phyloP scores from a whole-genome alignment of 371 early-diverging fungal species.

The Mycotypha africana region DNA sequence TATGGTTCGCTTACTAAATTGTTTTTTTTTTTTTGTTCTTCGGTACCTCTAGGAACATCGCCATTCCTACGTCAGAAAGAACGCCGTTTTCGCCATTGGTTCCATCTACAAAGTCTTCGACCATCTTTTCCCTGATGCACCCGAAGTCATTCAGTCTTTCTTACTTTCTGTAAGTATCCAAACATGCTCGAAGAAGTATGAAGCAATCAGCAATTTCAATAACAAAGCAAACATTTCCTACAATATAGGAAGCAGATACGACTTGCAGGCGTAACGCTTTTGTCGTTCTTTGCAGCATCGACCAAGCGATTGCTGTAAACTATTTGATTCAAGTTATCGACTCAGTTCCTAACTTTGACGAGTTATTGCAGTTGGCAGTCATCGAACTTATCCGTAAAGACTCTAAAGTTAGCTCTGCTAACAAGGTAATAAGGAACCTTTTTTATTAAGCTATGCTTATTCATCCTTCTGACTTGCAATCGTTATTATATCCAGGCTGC shows the following conservation, averaged over 20 bases:
- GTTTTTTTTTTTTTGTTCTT: neutral
- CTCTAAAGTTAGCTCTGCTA: constrained; percentile 66
- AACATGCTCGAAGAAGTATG: neutral
- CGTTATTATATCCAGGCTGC: too few relatives aligned
- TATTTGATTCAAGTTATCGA: constrained; percentile 72
- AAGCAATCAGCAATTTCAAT: too few relatives aligned
- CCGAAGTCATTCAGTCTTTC: constrained; percentile 81
- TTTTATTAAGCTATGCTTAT: too few relatives aligned
- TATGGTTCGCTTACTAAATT: too few relatives aligned
- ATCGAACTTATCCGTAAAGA: constrained; percentile 95
- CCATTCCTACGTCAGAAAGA: constrained; percentile 96
- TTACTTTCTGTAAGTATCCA: constrained; percentile 54
- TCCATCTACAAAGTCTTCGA: constrained; percentile 85
- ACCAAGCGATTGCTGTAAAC: constrained; percentile 74
- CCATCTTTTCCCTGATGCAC: constrained; percentile 93
- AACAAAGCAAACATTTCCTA: too few relatives aligned
- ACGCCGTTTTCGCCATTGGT: constrained; percentile 92
- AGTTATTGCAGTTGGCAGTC: constrained; percentile 86
- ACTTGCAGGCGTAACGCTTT: constrained; percentile 94
- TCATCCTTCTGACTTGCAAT: too few relatives aligned
- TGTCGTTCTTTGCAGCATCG: constrained; percentile 80
- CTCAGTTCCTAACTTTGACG: constrained; percentile 80
- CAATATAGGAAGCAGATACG: constrained; percentile 80
- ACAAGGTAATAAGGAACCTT: constrained; percentile 55
- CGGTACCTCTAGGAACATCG: constrained; percentile 72